Conservation (phyloP, 192 early-diverging fungal species). For the Coemansia sp. region DNA sequence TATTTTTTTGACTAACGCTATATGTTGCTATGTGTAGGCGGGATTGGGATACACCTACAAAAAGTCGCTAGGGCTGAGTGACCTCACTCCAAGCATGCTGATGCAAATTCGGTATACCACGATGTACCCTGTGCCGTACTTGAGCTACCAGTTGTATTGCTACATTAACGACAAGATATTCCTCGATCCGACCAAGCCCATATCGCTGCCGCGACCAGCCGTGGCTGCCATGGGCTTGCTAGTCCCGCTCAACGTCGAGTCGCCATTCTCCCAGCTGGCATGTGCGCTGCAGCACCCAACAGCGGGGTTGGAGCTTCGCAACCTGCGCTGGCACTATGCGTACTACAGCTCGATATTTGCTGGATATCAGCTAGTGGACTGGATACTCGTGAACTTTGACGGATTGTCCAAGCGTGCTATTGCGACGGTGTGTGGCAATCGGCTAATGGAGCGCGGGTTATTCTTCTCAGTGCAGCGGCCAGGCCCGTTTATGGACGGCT, state of each 20-base stretch:
- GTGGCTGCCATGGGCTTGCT: constrained; percentile 10
- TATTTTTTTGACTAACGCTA: not conserved
- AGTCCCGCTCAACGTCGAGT: constrained; percentile 55
- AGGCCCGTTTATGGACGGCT: constrained; percentile 86
- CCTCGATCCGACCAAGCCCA: constrained; percentile 29
- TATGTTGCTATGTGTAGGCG: not conserved
- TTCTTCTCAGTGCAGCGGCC: constrained; percentile 65
- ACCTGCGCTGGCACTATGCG: constrained; percentile 85
- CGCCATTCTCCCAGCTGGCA: constrained; percentile 62
- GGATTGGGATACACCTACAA: constrained; percentile 16
- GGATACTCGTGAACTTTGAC: constrained; percentile 78
- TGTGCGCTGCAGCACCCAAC: constrained; percentile 71
- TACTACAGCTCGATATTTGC: constrained; percentile 75
- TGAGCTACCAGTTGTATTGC: constrained; percentile 31
- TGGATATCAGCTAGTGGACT: constrained; percentile 87
- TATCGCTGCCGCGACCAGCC: constrained; percentile 37
- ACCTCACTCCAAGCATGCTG: constrained; percentile 45
- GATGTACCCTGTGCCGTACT: constrained; percentile 40
- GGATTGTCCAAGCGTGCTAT: constrained; percentile 76
- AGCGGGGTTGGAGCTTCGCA: constrained; percentile 69
- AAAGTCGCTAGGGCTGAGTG: constrained; percentile 26
- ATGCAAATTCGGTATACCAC: constrained; percentile 55
- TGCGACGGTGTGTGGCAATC: constrained; percentile 80
- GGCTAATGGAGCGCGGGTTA: constrained; percentile 74
- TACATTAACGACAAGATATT: constrained; percentile 39